Conservation (phyloP, 208 protist species). For the Leishmania amazonensis region DNA sequence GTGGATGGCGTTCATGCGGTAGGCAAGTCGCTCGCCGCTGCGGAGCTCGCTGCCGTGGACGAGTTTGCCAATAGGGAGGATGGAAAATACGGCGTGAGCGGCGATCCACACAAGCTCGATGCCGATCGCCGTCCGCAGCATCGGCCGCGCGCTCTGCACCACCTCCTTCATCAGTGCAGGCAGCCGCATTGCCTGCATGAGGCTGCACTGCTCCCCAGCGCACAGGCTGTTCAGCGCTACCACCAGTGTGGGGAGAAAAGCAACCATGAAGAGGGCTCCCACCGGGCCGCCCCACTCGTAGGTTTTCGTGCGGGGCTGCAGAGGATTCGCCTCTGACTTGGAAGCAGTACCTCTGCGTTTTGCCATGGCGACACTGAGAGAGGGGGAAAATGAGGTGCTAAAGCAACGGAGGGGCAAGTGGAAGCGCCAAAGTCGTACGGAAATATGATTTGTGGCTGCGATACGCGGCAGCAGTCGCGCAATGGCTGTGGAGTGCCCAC, state of each 20-base stretch:
- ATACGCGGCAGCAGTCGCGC: background rate
- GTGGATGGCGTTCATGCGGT: constrained; percentile 87
- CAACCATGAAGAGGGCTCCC: constrained; percentile 54
- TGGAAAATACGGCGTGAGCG: constrained; percentile 70
- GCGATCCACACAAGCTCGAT: constrained; percentile 70
- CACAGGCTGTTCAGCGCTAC: constrained; percentile 67
- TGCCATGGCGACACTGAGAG: constrained; percentile 7
- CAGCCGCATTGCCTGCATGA: constrained; percentile 28
- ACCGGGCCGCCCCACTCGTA: constrained; percentile 86
- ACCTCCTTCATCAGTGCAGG: constrained; percentile 20
- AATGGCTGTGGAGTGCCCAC: background rate
- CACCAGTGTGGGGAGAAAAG: constrained; percentile 65
- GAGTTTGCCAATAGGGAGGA: constrained; percentile 64
- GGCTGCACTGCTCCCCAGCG: constrained; percentile 30
- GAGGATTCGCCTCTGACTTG: constrained; percentile 15
- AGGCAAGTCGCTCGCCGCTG: constrained; percentile 63
- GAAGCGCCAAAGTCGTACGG: background rate
- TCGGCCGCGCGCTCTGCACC: constrained; percentile 28
- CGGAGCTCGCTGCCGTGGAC: constrained; percentile 64
- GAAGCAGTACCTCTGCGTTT: background rate
- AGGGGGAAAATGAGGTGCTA: background rate
- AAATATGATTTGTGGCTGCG: background rate
- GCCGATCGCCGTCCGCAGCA: constrained; percentile 51
- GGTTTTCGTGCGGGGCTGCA: constrained; percentile 59
- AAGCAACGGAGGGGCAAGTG: background rate